A percentile compares a stretch with the other conserved stretches of the same genome.
Evolutionary conservation across 2,329 filamentous ascomycete species (phyloP).

Genomic region (Cercospora berteroae): DNA sequence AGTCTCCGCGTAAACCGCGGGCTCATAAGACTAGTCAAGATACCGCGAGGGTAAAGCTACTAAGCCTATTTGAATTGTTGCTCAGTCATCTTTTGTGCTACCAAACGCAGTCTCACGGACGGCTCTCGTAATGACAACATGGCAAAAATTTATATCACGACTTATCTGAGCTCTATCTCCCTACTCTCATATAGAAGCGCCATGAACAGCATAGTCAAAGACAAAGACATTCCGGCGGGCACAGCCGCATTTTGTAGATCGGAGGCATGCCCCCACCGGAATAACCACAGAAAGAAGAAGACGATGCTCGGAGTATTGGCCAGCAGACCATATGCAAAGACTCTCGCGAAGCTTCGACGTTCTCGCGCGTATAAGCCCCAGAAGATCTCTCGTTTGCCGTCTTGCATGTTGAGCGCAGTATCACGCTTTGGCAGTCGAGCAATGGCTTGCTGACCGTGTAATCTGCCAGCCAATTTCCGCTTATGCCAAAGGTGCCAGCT

Average conservation of each 20-base stretch:
- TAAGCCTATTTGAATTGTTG: no score
- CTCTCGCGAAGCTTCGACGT: background rate
- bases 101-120: no score
- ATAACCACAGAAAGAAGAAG: background rate
- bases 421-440: background rate
- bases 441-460: background rate
- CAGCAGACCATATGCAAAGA: background rate
- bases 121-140: no score
- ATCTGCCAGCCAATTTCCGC: background rate
- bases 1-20: no score
- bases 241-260: background rate
- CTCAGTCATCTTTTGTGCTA: no score
- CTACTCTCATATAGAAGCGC: background rate
- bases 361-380: background rate
- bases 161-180: background rate
- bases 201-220: background rate
- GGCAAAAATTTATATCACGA: no score
- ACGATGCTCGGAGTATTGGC: background rate
- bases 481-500: background rate
- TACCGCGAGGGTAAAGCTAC: no score
- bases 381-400: background rate
- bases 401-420: background rate
- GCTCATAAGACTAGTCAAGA: no score
- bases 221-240: background rate
- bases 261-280: background rate